Evolutionary conservation across 78 protist species (phyloP), one percentile per base, ranked within the genome.

Genomic region (Dictyostelium purpureum): DNA sequence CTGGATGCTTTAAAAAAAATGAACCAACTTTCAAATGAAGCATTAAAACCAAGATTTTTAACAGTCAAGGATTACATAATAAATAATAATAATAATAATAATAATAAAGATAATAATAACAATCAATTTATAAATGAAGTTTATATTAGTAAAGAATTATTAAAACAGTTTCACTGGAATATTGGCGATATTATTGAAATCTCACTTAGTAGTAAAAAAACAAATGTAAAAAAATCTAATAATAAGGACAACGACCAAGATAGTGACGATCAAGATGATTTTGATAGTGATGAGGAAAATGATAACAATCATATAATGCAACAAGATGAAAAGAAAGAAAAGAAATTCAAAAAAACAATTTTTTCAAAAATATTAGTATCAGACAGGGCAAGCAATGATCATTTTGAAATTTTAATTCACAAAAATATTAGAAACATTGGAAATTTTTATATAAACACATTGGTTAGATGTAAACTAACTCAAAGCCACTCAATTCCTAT

Each of bases 141-240:
- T 4, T 79, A 79, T 42, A 40, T 83, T 1, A 52, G 45, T 19
- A 70, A 28, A 49, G 28, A 83, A 1, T n/a, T 57, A 54, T n/a
- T 83, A 35, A 24, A 51, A 10, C 11, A 26, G 56, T 83, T 70
- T 57, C 59, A 83, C 24, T 83, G 90, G 90, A 83, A 71, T 52
- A 9, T 24, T 52, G 80, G 80, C 40, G 79, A 83, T 31, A 83
- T 83, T 28, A 49, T 83, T 26, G 77, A 83, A 28, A 83, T 83
- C 6, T 77, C 85, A 77, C 21, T 5, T 38, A 21, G 26, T 28
- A 73, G 14, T 6, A 47, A 47, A 14, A 35, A 40, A 35, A 24
- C 2, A 18, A n/a, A 45, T 26, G 10, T 24, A 28, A 38, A 69
- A 42, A 38, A 73, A 16, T 9, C 65, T 57, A 5, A 19, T 57